These are phyloP conservation scores for Starmerella vaccinii DNA, from an alignment of 805 yeast genomes.

Conservation along the genomic window DNA sequence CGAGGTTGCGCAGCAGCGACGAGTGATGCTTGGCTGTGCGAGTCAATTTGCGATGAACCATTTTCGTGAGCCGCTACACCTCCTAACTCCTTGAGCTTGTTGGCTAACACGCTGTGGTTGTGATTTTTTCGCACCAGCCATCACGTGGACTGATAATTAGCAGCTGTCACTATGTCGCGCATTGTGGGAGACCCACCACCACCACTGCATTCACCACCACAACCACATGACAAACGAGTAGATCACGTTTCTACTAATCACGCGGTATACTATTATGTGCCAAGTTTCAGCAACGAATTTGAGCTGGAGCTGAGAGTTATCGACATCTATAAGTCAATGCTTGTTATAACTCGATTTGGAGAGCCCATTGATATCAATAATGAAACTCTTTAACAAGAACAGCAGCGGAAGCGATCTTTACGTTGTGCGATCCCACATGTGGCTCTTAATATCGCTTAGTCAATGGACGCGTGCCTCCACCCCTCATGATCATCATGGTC, in stretches of 20 bases:
- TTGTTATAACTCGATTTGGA: too few species aligned
- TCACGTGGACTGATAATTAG: background rate
- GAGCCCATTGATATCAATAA: too few species aligned
- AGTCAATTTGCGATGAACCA: constrained; percentile 28
- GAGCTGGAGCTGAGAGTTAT: too few species aligned
- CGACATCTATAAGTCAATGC: too few species aligned
- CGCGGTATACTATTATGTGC: too few species aligned
- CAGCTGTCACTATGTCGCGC: too few species aligned
- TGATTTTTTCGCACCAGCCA: background rate
- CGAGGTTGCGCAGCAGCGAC: constrained; percentile 54
- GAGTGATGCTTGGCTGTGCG: constrained; percentile 44
- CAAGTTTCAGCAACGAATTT: too few species aligned
- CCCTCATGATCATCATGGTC: background rate
- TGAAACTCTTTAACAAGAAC: background rate
- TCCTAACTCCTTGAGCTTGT: background rate
- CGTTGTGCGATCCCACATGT: background rate
- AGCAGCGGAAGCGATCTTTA: background rate
- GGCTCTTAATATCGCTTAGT: background rate
- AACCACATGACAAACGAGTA: too few species aligned
- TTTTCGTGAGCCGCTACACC: background rate
- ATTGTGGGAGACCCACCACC: background rate
- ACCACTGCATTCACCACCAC: too few species aligned
- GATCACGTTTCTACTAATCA: too few species aligned
- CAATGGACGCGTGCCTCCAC: background rate
- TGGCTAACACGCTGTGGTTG: background rate